These are phyloP conservation scores for Paratinospora sagittata DNA, from an alignment of 164 flowering plant genomes.

Conservation along the genomic window DNA sequence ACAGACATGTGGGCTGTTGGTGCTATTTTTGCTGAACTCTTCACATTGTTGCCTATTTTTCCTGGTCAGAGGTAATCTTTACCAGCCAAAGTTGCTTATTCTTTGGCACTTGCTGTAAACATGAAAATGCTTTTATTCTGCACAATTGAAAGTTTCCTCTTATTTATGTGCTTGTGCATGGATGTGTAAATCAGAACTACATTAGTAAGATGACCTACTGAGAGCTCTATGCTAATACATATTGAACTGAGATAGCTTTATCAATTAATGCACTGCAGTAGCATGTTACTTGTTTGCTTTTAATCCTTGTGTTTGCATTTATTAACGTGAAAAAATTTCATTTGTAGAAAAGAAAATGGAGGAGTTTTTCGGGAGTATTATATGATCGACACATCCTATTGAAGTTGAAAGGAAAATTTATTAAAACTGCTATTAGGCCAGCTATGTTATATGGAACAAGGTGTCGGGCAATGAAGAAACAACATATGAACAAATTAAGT, in stretches of 20 bases:
- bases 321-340: background rate
- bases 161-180: background rate
- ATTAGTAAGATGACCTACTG: background rate
- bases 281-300: background rate
- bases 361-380: too few species aligned
- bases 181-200: too few species aligned
- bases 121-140: background rate
- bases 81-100: background rate
- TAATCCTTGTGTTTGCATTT: background rate
- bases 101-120: background rate
- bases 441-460: too few species aligned
- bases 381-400: too few species aligned
- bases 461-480: too few species aligned
- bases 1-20: conserved; percentile 97
- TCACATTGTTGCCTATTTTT: conserved; percentile 61
- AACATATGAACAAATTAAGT: too few species aligned
- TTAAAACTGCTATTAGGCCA: too few species aligned
- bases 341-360: background rate
- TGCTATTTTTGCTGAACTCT: conserved; percentile 80
- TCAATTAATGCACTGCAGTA: background rate
- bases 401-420: too few species aligned
- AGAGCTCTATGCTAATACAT: background rate
- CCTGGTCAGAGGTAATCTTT: conserved; percentile 72
- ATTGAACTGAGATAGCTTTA: background rate
- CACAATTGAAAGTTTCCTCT: background rate